phyloP scores from a whole-genome alignment of 2,329 filamentous ascomycete species.

The Microcera coccophila region DNA sequence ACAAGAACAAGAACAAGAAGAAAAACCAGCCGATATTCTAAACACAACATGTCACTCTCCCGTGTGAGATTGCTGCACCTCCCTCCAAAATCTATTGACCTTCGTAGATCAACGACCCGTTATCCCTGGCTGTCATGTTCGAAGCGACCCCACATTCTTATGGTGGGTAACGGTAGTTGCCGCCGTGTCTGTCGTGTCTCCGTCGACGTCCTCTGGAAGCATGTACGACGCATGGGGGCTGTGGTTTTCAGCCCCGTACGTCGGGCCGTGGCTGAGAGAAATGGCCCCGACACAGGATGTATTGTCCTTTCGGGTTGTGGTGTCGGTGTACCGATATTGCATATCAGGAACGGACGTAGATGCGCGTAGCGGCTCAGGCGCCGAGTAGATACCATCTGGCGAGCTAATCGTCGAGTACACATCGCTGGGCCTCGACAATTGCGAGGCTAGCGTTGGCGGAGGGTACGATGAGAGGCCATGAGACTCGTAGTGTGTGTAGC shows the following conservation, averaged over 20 bases:
- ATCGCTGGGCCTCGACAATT: slow-evolving; percentile 15
- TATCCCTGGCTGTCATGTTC: slow-evolving; percentile 9
- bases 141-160: slow-evolving; percentile 16
- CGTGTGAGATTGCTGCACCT: no score
- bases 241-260: slow-evolving; percentile 9
- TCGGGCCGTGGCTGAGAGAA: slow-evolving; percentile 1
- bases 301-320: slow-evolving; percentile 14
- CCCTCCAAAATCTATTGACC: no score
- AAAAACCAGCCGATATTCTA: slow-evolving; percentile 1
- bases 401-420: slow-evolving; percentile 17
- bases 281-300: neutral
- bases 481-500: slow-evolving; percentile 25
- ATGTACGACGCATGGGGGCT: slow-evolving; percentile 18
- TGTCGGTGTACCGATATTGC: slow-evolving; percentile 32
- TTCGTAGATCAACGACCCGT: neutral
- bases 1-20: neutral
- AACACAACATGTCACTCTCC: no score
- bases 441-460: slow-evolving; percentile 14
- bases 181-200: slow-evolving; percentile 1
- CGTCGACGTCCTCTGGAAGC: slow-evolving; percentile 14
- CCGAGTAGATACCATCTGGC: slow-evolving; percentile 13
- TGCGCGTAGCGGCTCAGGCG: slow-evolving; percentile 10
- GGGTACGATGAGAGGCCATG: slow-evolving; percentile 18
- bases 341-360: slow-evolving; percentile 17
- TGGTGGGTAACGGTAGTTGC: slow-evolving; percentile 10